These are phyloP conservation scores for Emydomyces testavorans DNA, from an alignment of 2,329 filamentous ascomycete species.

Conservation along the genomic window DNA sequence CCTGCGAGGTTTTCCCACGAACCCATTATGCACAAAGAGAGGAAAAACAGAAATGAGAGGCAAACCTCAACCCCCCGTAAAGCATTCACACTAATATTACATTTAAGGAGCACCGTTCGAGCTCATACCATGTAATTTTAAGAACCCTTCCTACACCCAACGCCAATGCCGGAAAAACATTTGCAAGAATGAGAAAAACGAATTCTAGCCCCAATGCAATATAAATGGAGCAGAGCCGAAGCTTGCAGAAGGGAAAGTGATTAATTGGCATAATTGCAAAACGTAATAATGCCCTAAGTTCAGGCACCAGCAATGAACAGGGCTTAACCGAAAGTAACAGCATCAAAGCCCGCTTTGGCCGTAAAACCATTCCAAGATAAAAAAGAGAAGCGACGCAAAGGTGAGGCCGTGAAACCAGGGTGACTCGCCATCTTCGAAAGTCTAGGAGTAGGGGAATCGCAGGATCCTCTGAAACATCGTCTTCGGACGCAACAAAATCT, in stretches of 20 bases:
- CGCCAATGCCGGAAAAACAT: neutral
- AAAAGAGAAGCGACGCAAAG: neutral
- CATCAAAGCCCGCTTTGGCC: constrained; percentile 36
- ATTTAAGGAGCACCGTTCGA: constrained; percentile 6
- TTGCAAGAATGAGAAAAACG: neutral
- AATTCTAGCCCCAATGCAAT: constrained; percentile 3
- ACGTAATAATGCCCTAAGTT: neutral
- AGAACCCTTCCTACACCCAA: neutral
- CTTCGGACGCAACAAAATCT: neutral
- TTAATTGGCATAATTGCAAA: neutral
- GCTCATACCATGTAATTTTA: constrained; percentile 9
- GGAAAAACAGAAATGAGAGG: neutral
- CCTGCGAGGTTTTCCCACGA: neutral
- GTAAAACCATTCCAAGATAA: constrained; percentile 17
- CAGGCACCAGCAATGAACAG: neutral
- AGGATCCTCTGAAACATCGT: neutral
- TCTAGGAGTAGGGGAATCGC: neutral
- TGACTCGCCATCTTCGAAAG: neutral
- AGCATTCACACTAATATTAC: constrained; percentile 7
- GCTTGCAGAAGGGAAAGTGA: neutral
- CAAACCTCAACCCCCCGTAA: neutral
- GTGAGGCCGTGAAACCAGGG: neutral
- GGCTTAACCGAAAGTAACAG: constrained; percentile 19
- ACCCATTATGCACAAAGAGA: neutral
- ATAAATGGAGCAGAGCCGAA: neutral